Evolutionary conservation across 2,329 filamentous ascomycete genomes (phyloP).

Genomic region (Albifimbria verrucaria): DNA sequence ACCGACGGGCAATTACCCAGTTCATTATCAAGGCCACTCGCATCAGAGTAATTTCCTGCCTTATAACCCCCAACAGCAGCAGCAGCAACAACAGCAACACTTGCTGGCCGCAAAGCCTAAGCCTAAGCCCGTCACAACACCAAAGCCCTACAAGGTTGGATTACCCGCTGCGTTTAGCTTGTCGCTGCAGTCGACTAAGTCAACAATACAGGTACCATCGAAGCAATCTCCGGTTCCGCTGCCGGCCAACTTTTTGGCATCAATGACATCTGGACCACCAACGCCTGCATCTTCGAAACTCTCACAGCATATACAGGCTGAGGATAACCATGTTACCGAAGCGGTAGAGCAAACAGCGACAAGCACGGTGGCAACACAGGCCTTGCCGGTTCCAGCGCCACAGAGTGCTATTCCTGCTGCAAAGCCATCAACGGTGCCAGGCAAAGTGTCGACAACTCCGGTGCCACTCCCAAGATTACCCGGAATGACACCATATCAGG

Average conservation of each 20-base stretch:
- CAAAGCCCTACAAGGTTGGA: slow-evolving; percentile 31
- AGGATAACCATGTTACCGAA: slow-evolving; percentile 2
- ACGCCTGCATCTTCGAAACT: slow-evolving; percentile 13
- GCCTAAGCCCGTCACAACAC: slow-evolving; percentile 10
- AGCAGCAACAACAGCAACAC: neutral
- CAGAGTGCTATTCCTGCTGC: neutral
- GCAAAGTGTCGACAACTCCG: slow-evolving; percentile 24
- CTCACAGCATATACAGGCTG: slow-evolving; percentile 9
- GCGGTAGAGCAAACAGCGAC: slow-evolving; percentile 9
- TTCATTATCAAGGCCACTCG: neutral
- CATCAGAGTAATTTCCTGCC: neutral
- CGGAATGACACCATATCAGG: slow-evolving; percentile 10
- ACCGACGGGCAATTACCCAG: too few relatives aligned
- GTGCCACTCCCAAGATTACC: slow-evolving; percentile 27
- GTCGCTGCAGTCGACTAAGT: slow-evolving; percentile 24
- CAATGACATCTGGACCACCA: slow-evolving; percentile 29
- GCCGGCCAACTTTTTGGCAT: slow-evolving; percentile 40
- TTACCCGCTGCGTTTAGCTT: slow-evolving; percentile 18
- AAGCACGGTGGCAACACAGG: too few relatives aligned
- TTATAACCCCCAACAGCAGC: neutral
- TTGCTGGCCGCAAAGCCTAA: slow-evolving; percentile 19
- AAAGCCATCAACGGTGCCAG: slow-evolving; percentile 3
- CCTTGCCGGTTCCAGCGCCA: too few relatives aligned
- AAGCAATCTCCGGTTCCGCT: slow-evolving; percentile 43
- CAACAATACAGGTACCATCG: slow-evolving; percentile 27